These are phyloP conservation scores for Ormosia semicastrata DNA, from an alignment of 306 rosid genomes.

Conservation along the genomic window DNA sequence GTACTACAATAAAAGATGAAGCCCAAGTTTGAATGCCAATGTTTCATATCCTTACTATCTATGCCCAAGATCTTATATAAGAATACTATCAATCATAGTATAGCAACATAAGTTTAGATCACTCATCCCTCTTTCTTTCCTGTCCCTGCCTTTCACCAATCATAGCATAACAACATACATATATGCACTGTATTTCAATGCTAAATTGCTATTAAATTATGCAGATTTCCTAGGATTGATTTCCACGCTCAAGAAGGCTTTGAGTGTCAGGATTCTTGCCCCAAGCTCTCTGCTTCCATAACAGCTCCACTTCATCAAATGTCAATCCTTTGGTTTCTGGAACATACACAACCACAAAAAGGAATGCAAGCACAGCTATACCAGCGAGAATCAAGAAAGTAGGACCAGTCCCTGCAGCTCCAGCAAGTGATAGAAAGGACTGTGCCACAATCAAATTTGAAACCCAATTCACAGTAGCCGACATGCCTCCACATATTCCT, in stretches of 20 bases:
- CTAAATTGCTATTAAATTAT: neutral
- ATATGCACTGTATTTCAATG: neutral
- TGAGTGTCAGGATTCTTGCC: slow-evolving; percentile 47
- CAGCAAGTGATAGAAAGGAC: slow-evolving; percentile 70
- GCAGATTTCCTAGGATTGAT: slow-evolving; percentile 12
- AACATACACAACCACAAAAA: slow-evolving; percentile 55
- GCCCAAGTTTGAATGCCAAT: neutral
- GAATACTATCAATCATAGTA: neutral
- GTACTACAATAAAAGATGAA: too few relatives aligned
- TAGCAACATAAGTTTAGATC: neutral
- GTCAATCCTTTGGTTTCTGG: slow-evolving; percentile 94
- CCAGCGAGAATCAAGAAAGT: slow-evolving; percentile 77
- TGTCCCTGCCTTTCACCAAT: neutral
- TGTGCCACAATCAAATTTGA: slow-evolving; percentile 81
- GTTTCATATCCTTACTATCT: neutral
- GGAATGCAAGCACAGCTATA: slow-evolving; percentile 59
- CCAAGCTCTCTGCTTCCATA: slow-evolving; percentile 88
- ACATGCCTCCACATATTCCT: slow-evolving; percentile 91
- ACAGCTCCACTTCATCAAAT: slow-evolving; percentile 83
- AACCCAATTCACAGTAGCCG: slow-evolving; percentile 90
- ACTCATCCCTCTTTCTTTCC: neutral
- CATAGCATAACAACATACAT: neutral
- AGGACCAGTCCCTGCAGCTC: slow-evolving; percentile 64
- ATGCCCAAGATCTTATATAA: neutral
- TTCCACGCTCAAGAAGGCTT: slow-evolving; percentile 49